Percentiles rank a stretch among this genome's conserved stretches.
phyloP scores from a whole-genome alignment of 352 stramenopile species.

The Saprolegnia diclina region DNA sequence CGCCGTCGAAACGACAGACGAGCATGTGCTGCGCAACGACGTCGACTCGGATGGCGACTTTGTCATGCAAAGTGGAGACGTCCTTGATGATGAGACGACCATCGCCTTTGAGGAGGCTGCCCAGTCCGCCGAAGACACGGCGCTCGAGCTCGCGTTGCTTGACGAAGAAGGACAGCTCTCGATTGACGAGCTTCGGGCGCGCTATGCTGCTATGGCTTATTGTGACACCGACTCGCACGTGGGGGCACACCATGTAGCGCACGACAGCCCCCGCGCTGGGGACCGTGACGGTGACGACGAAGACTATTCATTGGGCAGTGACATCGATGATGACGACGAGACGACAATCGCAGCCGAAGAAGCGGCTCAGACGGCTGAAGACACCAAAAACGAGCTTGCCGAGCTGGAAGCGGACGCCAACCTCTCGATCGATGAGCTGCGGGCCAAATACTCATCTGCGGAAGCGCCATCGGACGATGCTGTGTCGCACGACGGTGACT shows the following conservation, averaged over 20 bases:
- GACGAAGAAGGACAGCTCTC: constrained; percentile 74
- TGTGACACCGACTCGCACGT: constrained; percentile 18
- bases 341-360: constrained; percentile 86
- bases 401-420: constrained; percentile 85
- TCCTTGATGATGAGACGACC: constrained; percentile 43
- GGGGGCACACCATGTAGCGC: constrained; percentile 32
- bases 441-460: constrained; percentile 41
- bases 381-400: constrained; percentile 75
- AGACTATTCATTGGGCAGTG: constrained; percentile 30
- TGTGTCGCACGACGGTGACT: constrained; percentile 32
- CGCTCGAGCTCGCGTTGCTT: constrained; percentile 58
- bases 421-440: constrained; percentile 86
- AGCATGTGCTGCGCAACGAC: too few species aligned
- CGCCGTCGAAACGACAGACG: constrained; percentile 7
- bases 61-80: constrained; percentile 29
- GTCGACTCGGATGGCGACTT: constrained; percentile 29
- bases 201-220: constrained; percentile 42
- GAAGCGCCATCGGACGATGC: constrained; percentile 18
- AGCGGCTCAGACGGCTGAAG: constrained; percentile 31
- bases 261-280: background rate
- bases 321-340: constrained; percentile 75
- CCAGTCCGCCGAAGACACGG: constrained; percentile 28
- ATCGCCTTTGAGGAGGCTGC: constrained; percentile 32
- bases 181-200: constrained; percentile 65
- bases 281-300: constrained; percentile 29